Percentiles rank a stretch among this genome's conserved stretches.
Conservation (phyloP, 1,139 yeast species). For the Hyphopichia wangnamkhiaoensis region DNA sequence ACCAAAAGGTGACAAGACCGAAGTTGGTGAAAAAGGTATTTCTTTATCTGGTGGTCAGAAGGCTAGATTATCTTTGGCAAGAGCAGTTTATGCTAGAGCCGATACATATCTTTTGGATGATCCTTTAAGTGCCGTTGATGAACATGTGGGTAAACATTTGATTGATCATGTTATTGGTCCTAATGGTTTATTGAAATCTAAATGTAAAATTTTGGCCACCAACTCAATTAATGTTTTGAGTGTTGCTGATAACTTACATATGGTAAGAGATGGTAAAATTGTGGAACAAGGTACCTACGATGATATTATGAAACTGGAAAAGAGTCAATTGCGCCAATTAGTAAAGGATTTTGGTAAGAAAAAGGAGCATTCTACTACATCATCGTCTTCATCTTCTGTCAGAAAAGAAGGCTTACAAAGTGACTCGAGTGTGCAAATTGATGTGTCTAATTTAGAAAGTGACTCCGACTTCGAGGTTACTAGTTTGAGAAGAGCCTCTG, state of each 20-base stretch:
- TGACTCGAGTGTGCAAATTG: slow-evolving; percentile 14
- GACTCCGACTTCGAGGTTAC: slow-evolving; percentile 35
- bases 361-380: slow-evolving; percentile 18
- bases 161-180: slow-evolving; percentile 61
- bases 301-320: slow-evolving; percentile 53
- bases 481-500: slow-evolving; percentile 72
- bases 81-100: slow-evolving; percentile 95
- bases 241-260: slow-evolving; percentile 70
- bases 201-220: slow-evolving; percentile 83
- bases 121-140: slow-evolving; percentile 91
- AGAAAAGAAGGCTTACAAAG: slow-evolving; percentile 22
- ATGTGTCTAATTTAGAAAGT: slow-evolving; percentile 28
- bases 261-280: slow-evolving; percentile 76
- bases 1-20: slow-evolving; percentile 86
- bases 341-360: slow-evolving; percentile 76
- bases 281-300: slow-evolving; percentile 76
- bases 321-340: slow-evolving; percentile 60
- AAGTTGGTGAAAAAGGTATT: slow-evolving; percentile 97
- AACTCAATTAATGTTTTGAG: slow-evolving; percentile 84
- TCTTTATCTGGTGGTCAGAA: slow-evolving; percentile 97
- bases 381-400: slow-evolving; percentile 3
- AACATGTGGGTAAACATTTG: slow-evolving; percentile 84
- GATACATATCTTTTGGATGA: slow-evolving; percentile 90
- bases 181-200: slow-evolving; percentile 71
- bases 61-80: slow-evolving; percentile 88